Evolutionary conservation across 2,329 filamentous ascomycete species (phyloP).

Genomic region (Calonectria ilicicola): DNA sequence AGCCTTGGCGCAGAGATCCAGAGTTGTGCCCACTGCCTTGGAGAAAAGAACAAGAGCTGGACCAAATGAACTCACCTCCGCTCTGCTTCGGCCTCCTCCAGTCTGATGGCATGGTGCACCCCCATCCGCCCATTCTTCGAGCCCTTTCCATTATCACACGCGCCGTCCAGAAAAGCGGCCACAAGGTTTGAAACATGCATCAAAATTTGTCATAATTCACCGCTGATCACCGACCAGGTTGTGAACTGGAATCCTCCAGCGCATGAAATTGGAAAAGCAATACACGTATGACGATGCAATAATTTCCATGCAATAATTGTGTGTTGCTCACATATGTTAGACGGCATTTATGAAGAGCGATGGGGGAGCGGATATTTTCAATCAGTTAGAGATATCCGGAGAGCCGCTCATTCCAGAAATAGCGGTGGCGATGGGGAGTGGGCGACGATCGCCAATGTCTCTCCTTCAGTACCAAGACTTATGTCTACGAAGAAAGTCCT

Average conservation of each 20-base stretch:
- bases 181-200: background rate
- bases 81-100: background rate
- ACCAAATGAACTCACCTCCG: no score
- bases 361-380: background rate
- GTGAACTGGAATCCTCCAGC: background rate
- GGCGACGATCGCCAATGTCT: background rate
- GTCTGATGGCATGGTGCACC: background rate
- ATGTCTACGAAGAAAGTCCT: background rate
- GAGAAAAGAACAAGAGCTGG: background rate
- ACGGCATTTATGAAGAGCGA: background rate
- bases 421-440: background rate
- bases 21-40: background rate
- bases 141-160: background rate
- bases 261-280: background rate
- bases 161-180: background rate
- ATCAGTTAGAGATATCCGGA: background rate
- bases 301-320: background rate
- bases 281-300: background rate
- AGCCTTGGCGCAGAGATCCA: conserved; percentile 5
- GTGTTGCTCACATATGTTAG: background rate
- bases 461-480: background rate
- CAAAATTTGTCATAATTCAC: background rate
- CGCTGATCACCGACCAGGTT: background rate
- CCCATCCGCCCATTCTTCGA: background rate
- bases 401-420: background rate